Conservation (phyloP, 2,329 filamentous ascomycete genomes). For the Aspergillus carbonarius region DNA sequence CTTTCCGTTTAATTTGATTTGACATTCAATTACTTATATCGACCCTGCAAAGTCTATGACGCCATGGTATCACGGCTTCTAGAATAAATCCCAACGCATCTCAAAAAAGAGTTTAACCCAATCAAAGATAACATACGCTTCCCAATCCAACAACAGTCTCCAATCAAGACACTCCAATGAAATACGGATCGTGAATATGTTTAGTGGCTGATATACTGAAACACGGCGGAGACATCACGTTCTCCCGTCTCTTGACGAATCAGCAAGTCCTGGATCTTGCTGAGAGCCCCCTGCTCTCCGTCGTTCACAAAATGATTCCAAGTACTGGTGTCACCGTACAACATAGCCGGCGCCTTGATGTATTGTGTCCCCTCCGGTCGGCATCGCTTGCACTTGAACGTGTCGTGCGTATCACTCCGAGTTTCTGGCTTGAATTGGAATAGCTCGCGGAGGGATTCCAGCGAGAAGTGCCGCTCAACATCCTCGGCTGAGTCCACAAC, state of each 20-base stretch:
- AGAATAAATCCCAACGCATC: background rate
- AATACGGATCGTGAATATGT: background rate
- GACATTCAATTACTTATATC: background rate
- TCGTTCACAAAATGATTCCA: conserved; percentile 97
- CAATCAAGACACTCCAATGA: background rate
- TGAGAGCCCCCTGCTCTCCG: conserved; percentile 63
- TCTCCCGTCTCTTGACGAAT: conserved; percentile 80
- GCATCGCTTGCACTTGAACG: conserved; percentile 97
- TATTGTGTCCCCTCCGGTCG: conserved; percentile 81
- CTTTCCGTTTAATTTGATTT: background rate
- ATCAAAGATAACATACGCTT: background rate
- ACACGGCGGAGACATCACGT: conserved; percentile 84
- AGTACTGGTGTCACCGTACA: conserved; percentile 97
- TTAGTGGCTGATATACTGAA: conserved; percentile 92
- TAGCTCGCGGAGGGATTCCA: conserved; percentile 85
- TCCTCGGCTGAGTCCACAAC: conserved; percentile 97
- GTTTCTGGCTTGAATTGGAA: conserved; percentile 90
- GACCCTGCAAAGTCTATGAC: background rate
- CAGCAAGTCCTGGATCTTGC: conserved; percentile 84
- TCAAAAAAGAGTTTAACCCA: background rate
- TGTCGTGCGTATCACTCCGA: conserved; percentile 92
- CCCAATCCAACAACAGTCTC: background rate
- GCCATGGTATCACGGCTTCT: background rate
- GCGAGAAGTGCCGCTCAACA: conserved; percentile 92
- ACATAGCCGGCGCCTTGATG: conserved; percentile 88